Evolutionary conservation across 768 basidiomycete species (phyloP).

Genomic region (Mycena rebaudengoi): DNA sequence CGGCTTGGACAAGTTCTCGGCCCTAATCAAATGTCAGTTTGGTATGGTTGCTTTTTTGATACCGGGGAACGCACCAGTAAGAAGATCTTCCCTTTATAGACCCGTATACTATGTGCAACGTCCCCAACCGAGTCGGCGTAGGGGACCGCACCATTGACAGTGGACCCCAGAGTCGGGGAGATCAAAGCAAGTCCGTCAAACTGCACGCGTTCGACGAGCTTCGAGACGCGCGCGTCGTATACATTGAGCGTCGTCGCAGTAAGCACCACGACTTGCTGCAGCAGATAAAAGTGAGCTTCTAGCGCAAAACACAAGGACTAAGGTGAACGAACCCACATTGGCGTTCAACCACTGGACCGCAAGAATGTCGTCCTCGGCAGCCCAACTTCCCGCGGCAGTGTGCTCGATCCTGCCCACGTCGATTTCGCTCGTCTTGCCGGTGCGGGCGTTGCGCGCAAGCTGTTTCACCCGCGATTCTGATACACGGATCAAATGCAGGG

Average conservation of each 20-base stretch:
- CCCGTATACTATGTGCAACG: conserved; percentile 74
- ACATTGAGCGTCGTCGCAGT: conserved; percentile 69
- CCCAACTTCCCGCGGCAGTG: conserved; percentile 67
- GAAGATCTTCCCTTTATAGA: conserved; percentile 93
- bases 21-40: conserved; percentile 50
- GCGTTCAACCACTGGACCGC: conserved; percentile 89
- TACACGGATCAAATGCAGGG: conserved; percentile 71
- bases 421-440: conserved; percentile 64
- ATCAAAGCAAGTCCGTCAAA: conserved; percentile 67
- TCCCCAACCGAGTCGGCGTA: conserved; percentile 60
- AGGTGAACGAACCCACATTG: conserved; percentile 70
- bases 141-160: conserved; percentile 54
- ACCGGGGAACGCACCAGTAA: conserved; percentile 69
- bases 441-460: conserved; percentile 57
- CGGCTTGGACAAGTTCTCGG: conserved; percentile 74
- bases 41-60: background rate
- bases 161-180: conserved; percentile 59
- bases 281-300: conserved; percentile 13
- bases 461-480: conserved; percentile 66
- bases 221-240: conserved; percentile 66
- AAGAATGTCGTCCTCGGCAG: conserved; percentile 66
- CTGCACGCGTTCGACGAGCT: conserved; percentile 67
- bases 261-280: conserved; percentile 74
- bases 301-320: background rate
- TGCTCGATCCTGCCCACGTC: conserved; percentile 75